Evolutionary conservation across 208 protist species (phyloP), one percentile per base, ranked within the genome.

Genomic region (Leishmania guyanensis): DNA sequence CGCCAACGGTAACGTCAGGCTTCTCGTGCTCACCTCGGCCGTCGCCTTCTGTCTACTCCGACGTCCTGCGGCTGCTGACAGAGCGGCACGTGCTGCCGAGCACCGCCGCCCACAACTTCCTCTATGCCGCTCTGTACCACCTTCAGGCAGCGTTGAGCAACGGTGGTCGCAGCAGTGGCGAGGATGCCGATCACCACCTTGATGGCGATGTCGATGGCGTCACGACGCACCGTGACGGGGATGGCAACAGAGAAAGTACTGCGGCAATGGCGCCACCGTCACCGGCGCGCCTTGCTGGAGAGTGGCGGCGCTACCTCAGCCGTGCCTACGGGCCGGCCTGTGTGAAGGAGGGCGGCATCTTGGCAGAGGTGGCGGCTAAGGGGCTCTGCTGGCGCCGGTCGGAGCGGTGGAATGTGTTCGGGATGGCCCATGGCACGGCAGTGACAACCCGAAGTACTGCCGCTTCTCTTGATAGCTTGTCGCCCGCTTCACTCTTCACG

Each of bases 91-190:
- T 51, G 0, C 69, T 93, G 51, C 54, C 90, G 2, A 46, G 79
- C 10, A 71, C 84, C 1, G 90, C 86, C 12, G 87, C 91, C 8
- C 86, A 94, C 36, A 94, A 92, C 78, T 97, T 95, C 74, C 79
- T 97, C 17, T 97, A 97, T 74, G 90, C 90, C n/a, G 74, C 93
- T 39, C 87, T 97, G 69, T 75, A 93, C 48, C 82, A 82, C 77
- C 54, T 85, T 3, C 70, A 75, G 12, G 29, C 2, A 5, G 50
- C 53, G 3, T 39, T 81, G 60, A 77, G 50, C 20, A 48, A 20
- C 9, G 29, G 43, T 16, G 26, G 17, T 29, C 20, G 46, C 29
- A 51, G 26, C 12, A 26, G 16, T 48, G 29, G 17, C 53, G 48
- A 60, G 5, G 29, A 36, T 20, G 43, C 43, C 43, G 43, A 46